A percentile compares a stretch with the other conserved stretches of the same genome.
Evolutionary conservation across 2,329 filamentous ascomycete species (phyloP).

Genomic region (Aspergillus terreus): DNA sequence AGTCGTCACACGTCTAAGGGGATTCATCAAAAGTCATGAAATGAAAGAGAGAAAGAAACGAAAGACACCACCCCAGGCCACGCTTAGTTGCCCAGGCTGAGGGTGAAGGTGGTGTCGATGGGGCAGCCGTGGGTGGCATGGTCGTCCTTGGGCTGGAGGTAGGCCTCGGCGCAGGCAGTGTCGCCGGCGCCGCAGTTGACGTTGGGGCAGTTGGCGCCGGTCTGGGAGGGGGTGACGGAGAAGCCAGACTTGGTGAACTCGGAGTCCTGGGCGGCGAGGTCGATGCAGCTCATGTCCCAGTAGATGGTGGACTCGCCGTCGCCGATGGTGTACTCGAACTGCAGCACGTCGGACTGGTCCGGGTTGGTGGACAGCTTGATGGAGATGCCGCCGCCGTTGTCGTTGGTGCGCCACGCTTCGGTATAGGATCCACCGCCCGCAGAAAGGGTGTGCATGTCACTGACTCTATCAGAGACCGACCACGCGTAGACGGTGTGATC

Average conservation of each 20-base stretch:
- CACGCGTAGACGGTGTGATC: constrained; percentile 36
- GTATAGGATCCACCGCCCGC: constrained; percentile 32
- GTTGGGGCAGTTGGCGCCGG: constrained; percentile 25
- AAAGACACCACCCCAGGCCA: constrained; percentile 5
- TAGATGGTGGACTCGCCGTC: constrained; percentile 24
- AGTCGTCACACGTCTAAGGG: neutral
- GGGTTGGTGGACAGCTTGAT: constrained; percentile 38
- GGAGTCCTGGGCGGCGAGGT: constrained; percentile 23
- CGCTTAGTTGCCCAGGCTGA: constrained; percentile 30
- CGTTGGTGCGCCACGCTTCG: constrained; percentile 33
- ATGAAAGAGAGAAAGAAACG: constrained; percentile 1
- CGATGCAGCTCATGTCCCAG: constrained; percentile 37
- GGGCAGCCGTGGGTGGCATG: constrained; percentile 41
- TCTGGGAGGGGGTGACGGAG: constrained; percentile 28
- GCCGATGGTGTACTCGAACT: constrained; percentile 37
- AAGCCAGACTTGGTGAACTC: constrained; percentile 34
- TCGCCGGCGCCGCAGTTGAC: constrained; percentile 36
- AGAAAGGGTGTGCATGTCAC: constrained; percentile 32
- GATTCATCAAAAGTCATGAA: neutral
- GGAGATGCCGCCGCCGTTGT: constrained; percentile 39
- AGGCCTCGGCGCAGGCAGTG: constrained; percentile 33
- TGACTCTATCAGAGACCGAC: constrained; percentile 35
- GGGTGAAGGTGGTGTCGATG: constrained; percentile 28
- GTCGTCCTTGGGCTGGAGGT: constrained; percentile 39
- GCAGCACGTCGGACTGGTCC: constrained; percentile 34